phyloP scores from a whole-genome alignment of 805 yeast genomes.

The Nakazawaea populi region DNA sequence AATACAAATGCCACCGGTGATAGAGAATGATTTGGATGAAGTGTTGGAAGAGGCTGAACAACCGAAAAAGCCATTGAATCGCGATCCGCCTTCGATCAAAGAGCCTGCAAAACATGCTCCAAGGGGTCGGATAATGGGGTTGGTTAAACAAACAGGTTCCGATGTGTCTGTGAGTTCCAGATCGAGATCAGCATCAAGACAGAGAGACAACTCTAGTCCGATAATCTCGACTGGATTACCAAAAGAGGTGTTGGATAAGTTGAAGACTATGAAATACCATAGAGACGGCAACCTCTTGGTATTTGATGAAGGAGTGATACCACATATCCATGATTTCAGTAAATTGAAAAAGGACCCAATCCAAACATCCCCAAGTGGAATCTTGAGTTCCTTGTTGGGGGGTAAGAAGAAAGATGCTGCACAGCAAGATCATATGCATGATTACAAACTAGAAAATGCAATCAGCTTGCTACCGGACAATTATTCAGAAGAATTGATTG shows the following conservation, averaged over 20 bases:
- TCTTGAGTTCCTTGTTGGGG: conserved; percentile 16
- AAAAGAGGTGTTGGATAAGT: not conserved
- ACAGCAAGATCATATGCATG: conserved; percentile 18
- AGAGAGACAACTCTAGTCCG: not conserved
- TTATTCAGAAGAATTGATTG: conserved; percentile 26
- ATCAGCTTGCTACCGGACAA: conserved; percentile 30
- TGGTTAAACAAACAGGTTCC: not conserved
- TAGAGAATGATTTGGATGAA: conserved; percentile 27
- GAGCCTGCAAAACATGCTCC: not conserved
- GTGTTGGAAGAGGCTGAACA: conserved; percentile 17
- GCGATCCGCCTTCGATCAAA: not conserved
- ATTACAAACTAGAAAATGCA: conserved; percentile 23
- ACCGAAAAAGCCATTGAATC: not conserved
- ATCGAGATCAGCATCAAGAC: conserved; percentile 6
- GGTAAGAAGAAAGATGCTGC: conserved; percentile 23
- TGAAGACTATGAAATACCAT: conserved; percentile 8
- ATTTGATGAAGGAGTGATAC: conserved; percentile 20
- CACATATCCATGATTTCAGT: conserved; percentile 28
- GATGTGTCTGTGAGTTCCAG: conserved; percentile 1
- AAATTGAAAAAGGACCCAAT: conserved; percentile 26
- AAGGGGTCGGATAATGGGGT: not conserved
- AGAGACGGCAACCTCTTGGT: conserved; percentile 22
- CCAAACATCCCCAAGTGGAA: conserved; percentile 21
- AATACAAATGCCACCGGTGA: conserved; percentile 24
- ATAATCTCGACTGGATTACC: not conserved